Base-by-base conservation (phyloP, 2,329 filamentous ascomycete genomes). In the Cercospora berteroae region DNA sequence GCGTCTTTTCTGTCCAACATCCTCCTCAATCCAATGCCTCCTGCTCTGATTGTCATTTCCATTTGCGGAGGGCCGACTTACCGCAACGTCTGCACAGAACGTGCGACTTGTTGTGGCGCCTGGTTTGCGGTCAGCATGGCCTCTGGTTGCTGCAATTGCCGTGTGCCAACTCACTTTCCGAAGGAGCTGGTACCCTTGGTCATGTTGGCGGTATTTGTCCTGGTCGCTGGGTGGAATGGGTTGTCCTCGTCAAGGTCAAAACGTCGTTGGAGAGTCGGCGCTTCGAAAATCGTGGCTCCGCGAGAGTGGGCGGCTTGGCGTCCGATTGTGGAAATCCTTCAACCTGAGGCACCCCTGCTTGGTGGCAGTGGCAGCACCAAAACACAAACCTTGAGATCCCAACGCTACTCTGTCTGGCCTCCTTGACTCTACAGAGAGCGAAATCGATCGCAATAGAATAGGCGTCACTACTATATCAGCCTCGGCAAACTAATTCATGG, bases 101-200 rank as follows among this genome's bases (percentile, higher is more conserved):
- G 90, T 97, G 94, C 87, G 93, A 93, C 90, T 96, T 96, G 89
- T 94, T 96, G 88, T 96, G 93, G 89, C 93, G 90, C 84, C 89
- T 89, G 31, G 4, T 39, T 10, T 29, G 12, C 61, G 18, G 61
- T 63, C 61, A 63, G 61, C 61, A 63, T 55, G 48, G 27, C 27
- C 55, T 55, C 20, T 44, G 23, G 12, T 27, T 7, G 48, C 50
- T 29, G n/a, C 61, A 55, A 57, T 31, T 25, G 20, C 42, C n/a
- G 13, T 52, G 10, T 16, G 10, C 29, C 48, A 56, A 63, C 61
- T 63, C 61, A 63, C 61, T 63, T 63, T 63, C 61, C 61, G 61
- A 63, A 63, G 48, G 61, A 63, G 50, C 61, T 63, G 61, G 61
- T 63, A 63, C 61, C 61, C 61, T 63, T 63, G 61, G 61, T 63